A percentile compares a stretch with the other conserved stretches of the same genome.
Evolutionary conservation across 768 basidiomycete species (phyloP).

Genomic region (Calocera viscosa): DNA sequence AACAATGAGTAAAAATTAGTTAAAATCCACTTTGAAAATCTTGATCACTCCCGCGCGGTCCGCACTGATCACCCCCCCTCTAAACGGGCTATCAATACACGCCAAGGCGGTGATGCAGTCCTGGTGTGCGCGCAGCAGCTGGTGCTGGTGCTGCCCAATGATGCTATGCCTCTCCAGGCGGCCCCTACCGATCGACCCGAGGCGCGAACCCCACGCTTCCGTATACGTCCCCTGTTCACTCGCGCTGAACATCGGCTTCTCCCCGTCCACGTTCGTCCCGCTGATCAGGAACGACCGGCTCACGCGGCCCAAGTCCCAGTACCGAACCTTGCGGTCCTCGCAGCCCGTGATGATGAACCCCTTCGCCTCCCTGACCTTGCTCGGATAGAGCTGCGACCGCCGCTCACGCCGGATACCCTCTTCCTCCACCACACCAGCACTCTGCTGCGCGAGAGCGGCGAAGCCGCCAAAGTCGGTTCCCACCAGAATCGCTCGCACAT

Average conservation of each 20-base stretch:
- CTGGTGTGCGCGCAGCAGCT: constrained; percentile 73
- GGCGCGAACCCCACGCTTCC: constrained; percentile 2
- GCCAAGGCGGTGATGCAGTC: constrained; percentile 78
- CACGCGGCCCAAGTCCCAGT: constrained; percentile 72
- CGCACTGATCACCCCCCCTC: constrained; percentile 83
- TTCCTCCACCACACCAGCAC: constrained; percentile 11
- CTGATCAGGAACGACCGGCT: constrained; percentile 69
- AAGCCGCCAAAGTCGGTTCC: constrained; percentile 68
- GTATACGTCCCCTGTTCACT: constrained; percentile 14
- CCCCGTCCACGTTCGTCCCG: constrained; percentile 61
- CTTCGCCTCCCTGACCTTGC: constrained; percentile 23
- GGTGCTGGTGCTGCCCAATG: constrained; percentile 72
- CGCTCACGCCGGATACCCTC: constrained; percentile 6
- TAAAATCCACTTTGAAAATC: constrained; percentile 40
- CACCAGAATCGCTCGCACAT: constrained; percentile 55
- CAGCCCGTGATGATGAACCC: constrained; percentile 83
- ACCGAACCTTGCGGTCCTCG: constrained; percentile 72
- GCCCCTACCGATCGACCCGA: constrained; percentile 13
- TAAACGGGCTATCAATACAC: constrained; percentile 84
- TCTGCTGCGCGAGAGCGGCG: constrained; percentile 6
- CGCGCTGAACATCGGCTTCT: constrained; percentile 57
- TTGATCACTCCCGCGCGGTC: constrained; percentile 84
- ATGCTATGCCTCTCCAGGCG: constrained; percentile 43
- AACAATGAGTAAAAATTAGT: neutral
- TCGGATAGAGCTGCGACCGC: constrained; percentile 19